phyloP scores from a whole-genome alignment of 257 asterid genomes.

The Coffea eugenioides region DNA sequence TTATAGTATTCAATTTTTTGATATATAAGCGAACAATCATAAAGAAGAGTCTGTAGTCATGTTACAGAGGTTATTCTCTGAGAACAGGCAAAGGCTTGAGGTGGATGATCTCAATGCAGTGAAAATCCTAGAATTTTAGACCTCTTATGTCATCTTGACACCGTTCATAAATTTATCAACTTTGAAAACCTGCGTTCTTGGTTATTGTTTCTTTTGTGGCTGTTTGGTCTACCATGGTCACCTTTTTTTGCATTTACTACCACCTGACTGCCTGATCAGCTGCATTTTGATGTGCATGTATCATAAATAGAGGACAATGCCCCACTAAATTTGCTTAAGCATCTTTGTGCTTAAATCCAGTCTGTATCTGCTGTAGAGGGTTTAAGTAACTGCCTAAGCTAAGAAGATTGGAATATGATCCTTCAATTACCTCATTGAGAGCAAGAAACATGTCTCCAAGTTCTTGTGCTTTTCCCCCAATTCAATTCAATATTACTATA shows the following conservation, averaged over 20 bases:
- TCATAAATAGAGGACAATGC: not conserved
- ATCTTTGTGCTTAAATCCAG: not conserved
- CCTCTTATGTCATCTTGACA: not conserved
- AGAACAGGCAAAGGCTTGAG: not conserved
- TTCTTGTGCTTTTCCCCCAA: not conserved
- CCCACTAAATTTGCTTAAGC: not conserved
- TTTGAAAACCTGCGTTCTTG: not conserved
- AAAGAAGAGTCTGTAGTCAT: too few species aligned
- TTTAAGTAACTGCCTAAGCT: too few species aligned
- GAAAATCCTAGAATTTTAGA: too few species aligned
- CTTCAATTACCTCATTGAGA: not conserved
- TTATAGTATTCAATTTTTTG: too few species aligned
- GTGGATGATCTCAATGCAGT: not conserved
- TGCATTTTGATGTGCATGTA: not conserved
- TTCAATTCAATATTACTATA: not conserved
- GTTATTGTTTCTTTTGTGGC: not conserved
- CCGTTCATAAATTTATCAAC: not conserved
- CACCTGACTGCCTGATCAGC: not conserved
- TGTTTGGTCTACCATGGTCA: not conserved
- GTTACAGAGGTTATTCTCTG: not conserved
- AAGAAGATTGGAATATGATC: not conserved
- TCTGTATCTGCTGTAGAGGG: not conserved
- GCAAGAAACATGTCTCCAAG: not conserved
- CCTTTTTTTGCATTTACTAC: not conserved
- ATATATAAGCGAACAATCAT: too few species aligned